Evolutionary conservation across 2,329 filamentous ascomycete species (phyloP), one percentile per base, ranked within the genome.

Genomic region (Lecanicillium sp.): DNA sequence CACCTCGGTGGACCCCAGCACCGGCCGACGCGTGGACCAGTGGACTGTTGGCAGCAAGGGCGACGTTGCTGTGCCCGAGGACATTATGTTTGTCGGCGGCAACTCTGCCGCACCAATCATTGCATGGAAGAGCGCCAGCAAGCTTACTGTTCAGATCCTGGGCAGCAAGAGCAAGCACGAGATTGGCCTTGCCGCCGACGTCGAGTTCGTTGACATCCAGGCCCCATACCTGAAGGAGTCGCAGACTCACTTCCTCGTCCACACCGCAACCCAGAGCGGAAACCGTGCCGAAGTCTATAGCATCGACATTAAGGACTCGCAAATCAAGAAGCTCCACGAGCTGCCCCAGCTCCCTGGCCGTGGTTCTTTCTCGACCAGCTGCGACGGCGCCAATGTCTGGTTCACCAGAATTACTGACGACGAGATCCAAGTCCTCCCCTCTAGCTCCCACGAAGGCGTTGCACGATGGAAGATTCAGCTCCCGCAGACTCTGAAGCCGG

Each of bases 281-380:
- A 87, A 90, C 61, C 88, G 86, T 72, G 91, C 86, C 3, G 86
- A 94, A 52, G 84, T 97, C 24, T 96, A 85, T 61, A 88, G 95
- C 58, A 77, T 94, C 51, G 79, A 95, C 56, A 66, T 87, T 44
- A 84, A 84, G 67, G 83, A 74, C 51, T 78, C 75, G 46, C 77
- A 75, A 15, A 76, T 91, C 23, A 77, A 74, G n/a, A 89, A 87
- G 63, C 85, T 85, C 1, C 95, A 95, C 62, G 81, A 84, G 23
- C 73, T 97, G 11, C 87, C 90, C 0, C 79, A 81, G 44, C 65
- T 90, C 17, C 66, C 77, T 20, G 87, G 86, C 1, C 73, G 71
- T 33, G 90, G 89, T 20, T 81, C 85, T 1, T 88, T 96, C 61
- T 86, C 90, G 0, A 84, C 81, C 1, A 93, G 85, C 66, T 87